These are phyloP conservation scores for Zymoseptoria crescenta DNA, from an alignment of 2,329 filamentous ascomycete species.

Conservation along the genomic window DNA sequence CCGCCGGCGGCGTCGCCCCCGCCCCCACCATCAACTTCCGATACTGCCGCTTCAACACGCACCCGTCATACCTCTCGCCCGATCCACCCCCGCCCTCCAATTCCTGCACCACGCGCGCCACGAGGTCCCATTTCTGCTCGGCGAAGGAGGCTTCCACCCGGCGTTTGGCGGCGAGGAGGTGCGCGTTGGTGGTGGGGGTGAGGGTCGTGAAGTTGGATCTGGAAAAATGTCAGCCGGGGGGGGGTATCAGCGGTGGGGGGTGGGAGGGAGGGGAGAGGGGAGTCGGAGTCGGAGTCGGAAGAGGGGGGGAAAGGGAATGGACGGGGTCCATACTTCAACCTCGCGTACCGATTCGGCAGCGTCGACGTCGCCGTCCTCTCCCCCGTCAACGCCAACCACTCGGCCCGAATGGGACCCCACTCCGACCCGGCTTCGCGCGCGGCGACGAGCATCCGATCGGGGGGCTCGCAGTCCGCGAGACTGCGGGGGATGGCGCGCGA, in stretches of 20 bases:
- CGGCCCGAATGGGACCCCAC: conserved; percentile 23
- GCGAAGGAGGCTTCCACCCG: conserved; percentile 35
- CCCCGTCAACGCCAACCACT: conserved; percentile 27
- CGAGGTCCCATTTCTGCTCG: conserved; percentile 33
- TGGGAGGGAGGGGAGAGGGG: neutral
- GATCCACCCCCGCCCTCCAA: no score
- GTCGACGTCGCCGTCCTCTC: conserved; percentile 29
- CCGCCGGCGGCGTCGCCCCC: conserved; percentile 15
- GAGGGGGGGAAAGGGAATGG: neutral
- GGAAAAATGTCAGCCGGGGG: conserved; percentile 19
- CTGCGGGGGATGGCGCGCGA: conserved; percentile 14
- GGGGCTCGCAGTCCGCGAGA: conserved; percentile 23
- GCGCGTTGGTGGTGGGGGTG: conserved; percentile 29
- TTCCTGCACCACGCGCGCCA: conserved; percentile 28
- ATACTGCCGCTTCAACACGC: conserved; percentile 33
- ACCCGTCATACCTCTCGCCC: conserved; percentile 28
- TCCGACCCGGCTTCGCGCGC: conserved; percentile 20
- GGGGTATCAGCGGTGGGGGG: no score
- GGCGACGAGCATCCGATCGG: conserved; percentile 23
- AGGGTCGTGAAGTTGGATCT: conserved; percentile 35
- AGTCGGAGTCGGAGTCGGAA: no score
- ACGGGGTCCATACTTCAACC: conserved; percentile 7
- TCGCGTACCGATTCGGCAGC: conserved; percentile 32
- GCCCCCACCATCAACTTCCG: conserved; percentile 32
- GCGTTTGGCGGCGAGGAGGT: conserved; percentile 31